A percentile compares a stretch with the other conserved stretches of the same genome.
phyloP scores from a whole-genome alignment of 1,284 basidiomycete species.

The Fereydounia khargensis region DNA sequence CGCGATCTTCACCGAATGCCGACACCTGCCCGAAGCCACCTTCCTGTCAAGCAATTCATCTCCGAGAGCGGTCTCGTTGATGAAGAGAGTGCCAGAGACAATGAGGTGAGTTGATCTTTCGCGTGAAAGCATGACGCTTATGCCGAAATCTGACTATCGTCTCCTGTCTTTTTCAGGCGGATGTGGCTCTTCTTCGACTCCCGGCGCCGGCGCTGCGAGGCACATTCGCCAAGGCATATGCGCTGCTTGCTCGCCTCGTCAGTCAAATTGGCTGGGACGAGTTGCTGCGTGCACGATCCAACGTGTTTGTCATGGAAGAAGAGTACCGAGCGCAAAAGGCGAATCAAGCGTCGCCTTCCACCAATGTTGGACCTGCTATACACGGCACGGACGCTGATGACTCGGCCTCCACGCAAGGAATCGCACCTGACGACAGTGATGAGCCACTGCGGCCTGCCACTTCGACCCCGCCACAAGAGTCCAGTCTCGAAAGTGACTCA shows the following conservation, averaged over 20 bases:
- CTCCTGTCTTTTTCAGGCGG: too few species aligned
- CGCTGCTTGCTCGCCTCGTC: slow-evolving; percentile 82
- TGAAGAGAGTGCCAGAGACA: slow-evolving; percentile 69
- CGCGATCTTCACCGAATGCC: slow-evolving; percentile 88
- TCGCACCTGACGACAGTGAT: not conserved
- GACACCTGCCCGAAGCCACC: slow-evolving; percentile 75
- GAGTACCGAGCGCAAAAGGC: slow-evolving; percentile 75
- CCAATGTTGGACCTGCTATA: too few species aligned
- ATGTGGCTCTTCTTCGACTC: slow-evolving; percentile 84
- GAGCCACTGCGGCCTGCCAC: too few species aligned
- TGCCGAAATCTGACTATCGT: not conserved
- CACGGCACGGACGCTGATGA: too few species aligned
- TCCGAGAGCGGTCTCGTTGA: slow-evolving; percentile 68
- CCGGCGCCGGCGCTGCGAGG: slow-evolving; percentile 91
- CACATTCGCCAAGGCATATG: slow-evolving; percentile 92
- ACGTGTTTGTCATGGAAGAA: slow-evolving; percentile 99
- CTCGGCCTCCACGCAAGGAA: not conserved
- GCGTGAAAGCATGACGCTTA: slow-evolving; percentile 6
- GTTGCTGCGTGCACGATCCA: slow-evolving; percentile 84
- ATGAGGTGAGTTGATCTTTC: too few species aligned
- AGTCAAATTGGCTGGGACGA: slow-evolving; percentile 98
- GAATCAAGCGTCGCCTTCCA: too few species aligned
- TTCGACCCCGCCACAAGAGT: not conserved
- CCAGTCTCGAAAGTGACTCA: not conserved
- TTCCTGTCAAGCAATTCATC: slow-evolving; percentile 82